Evolutionary conservation across 2,329 filamentous ascomycete species (phyloP), one percentile per base, ranked within the genome.

Genomic region (Aspergillus sp.): DNA sequence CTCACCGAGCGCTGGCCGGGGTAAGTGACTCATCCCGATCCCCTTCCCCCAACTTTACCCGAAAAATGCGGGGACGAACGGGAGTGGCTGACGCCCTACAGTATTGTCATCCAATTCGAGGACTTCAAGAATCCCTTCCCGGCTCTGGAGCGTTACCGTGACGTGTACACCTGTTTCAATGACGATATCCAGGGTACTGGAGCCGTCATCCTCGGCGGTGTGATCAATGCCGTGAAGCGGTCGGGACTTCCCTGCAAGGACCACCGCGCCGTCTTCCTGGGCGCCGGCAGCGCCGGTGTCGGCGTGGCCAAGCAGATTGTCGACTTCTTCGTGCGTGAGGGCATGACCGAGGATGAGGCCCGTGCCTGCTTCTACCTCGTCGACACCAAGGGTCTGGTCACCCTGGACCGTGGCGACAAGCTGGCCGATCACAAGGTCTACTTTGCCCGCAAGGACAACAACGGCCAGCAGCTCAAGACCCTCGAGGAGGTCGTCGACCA

Each of bases 101-200:
- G 82, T 58, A 86, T 88, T 62, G 84, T 88, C 60, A 89, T 97
- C 58, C 94, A 97, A 71, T 97, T 96, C 65, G 93, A 97, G 73
- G 94, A 97, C 70, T 97, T 96, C 75, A 96, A 97, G 80, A 96
- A 93, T 67, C 93, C 94, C 44, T 99, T 97, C 83, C 88, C 89
- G 58, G 93, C 95, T 66, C 83, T 97, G 38, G 88, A 94, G 70
- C 85, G 91, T 55, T 97, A 97, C 77, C 88, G 90, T 63, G 81
- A 92, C 70, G 83, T 81, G 59, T 93, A 96, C 80, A 92, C 89
- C 73, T 95, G 90, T 81, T 99, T 99, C 84, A 97, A 97, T 74
- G 94, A 97, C 69, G 93, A 99, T 70, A 94, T 99, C 69, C 93
- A 97, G 79, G 93, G 93, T 61, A 97, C 94, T 63, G 94, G 94